Evolutionary conservation across 1,139 yeast species (phyloP).

Genomic region (Pneumocystis murina): DNA sequence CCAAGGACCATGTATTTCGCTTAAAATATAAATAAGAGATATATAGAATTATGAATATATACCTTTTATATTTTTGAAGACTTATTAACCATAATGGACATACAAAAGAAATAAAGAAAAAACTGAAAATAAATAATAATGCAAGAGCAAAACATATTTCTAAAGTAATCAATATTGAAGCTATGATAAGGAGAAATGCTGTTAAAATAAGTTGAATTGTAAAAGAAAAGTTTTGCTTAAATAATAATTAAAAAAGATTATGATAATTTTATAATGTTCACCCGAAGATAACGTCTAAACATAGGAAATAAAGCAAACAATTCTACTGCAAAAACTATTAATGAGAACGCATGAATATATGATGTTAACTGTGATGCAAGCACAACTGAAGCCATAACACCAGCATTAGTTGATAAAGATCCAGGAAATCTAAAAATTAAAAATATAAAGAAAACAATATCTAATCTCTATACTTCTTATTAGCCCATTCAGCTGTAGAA

Average conservation of each 20-base stretch:
- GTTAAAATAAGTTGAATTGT: slow-evolving; percentile 5
- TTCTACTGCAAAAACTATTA: slow-evolving; percentile 58
- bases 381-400: slow-evolving; percentile 76
- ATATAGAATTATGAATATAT: slow-evolving; percentile 1
- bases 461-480: neutral
- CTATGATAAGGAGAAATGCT: slow-evolving; percentile 6
- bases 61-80: slow-evolving; percentile 63
- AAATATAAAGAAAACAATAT: slow-evolving; percentile 1
- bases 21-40: slow-evolving; percentile 1
- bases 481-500: slow-evolving; percentile 18
- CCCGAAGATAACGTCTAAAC: slow-evolving; percentile 42
- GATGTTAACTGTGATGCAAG: slow-evolving; percentile 69
- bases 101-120: slow-evolving; percentile 36
- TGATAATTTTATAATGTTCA: neutral
- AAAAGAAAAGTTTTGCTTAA: slow-evolving; percentile 4
- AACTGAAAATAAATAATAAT: slow-evolving; percentile 36
- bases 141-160: slow-evolving; percentile 10
- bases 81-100: slow-evolving; percentile 59
- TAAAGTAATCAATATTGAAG: slow-evolving; percentile 3
- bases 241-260: neutral
- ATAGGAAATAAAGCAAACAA: slow-evolving; percentile 58
- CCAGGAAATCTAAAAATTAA: slow-evolving; percentile 27
- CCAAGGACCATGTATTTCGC: slow-evolving; percentile 85
- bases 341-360: slow-evolving; percentile 66
- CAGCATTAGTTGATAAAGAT: slow-evolving; percentile 65